Percentiles rank a stretch among this genome's conserved stretches.
Conservation (phyloP, 2,329 filamentous ascomycete genomes). For the Penicillium sp. region DNA sequence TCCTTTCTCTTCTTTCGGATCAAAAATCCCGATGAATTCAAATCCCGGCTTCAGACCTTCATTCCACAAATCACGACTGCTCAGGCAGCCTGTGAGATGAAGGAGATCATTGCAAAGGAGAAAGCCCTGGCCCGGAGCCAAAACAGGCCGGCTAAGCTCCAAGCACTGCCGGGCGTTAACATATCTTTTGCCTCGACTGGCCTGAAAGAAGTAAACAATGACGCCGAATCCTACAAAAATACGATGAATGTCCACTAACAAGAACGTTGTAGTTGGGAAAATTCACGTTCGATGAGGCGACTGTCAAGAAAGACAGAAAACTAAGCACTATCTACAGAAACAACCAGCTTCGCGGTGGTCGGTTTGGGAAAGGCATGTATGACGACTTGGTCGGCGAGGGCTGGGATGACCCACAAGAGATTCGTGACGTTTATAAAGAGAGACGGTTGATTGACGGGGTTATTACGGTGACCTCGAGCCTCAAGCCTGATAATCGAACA, state of each 20-base stretch:
- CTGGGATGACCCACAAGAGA: conserved; percentile 4
- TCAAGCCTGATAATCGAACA: conserved; percentile 1
- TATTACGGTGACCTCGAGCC: not conserved
- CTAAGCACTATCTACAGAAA: not conserved
- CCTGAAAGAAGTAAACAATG: conserved; percentile 6
- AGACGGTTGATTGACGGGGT: conserved; percentile 7
- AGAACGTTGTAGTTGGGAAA: no score
- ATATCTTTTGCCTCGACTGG: conserved; percentile 10
- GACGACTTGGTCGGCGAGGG: conserved; percentile 9
- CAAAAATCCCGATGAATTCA: conserved; percentile 1
- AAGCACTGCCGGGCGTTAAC: conserved; percentile 3
- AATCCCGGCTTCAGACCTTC: not conserved
- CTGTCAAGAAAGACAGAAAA: not conserved
- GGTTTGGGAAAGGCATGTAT: conserved; percentile 13
- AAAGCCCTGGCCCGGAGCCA: not conserved
- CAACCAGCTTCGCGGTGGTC: conserved; percentile 7
- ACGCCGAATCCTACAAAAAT: no score
- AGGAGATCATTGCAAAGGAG: conserved; percentile 1
- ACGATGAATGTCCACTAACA: no score
- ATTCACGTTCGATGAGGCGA: not conserved
- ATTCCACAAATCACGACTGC: conserved; percentile 3
- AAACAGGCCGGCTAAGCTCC: not conserved
- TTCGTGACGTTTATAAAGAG: conserved; percentile 4
- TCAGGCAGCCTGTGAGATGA: not conserved
- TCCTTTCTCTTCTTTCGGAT: conserved; percentile 9